phyloP scores from a whole-genome alignment of 768 basidiomycete genomes.

The Lepiota subincarnata region DNA sequence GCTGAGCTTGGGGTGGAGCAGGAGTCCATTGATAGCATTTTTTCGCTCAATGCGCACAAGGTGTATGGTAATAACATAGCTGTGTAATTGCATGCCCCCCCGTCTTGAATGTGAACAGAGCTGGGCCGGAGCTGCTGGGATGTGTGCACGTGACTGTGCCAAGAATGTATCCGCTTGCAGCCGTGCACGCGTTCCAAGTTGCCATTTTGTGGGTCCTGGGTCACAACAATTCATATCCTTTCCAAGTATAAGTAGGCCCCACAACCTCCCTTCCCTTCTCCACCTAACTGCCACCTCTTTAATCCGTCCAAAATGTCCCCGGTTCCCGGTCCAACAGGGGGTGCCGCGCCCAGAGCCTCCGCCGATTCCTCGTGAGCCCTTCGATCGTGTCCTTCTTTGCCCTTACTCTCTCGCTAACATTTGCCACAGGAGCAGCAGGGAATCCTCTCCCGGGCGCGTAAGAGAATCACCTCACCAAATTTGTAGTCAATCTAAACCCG shows the following conservation, averaged over 20 bases:
- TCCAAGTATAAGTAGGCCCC: conserved; percentile 1
- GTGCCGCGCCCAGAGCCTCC: conserved; percentile 6
- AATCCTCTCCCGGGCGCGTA: conserved; percentile 48
- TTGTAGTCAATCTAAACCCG: neutral
- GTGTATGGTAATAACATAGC: conserved; percentile 33
- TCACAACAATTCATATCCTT: conserved; percentile 3
- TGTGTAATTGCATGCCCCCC: neutral
- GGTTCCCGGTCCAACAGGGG: conserved; percentile 5
- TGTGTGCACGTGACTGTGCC: conserved; percentile 10
- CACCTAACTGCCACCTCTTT: neutral
- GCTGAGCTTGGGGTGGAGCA: conserved; percentile 79
- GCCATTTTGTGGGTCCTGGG: conserved; percentile 10
- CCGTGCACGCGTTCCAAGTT: neutral
- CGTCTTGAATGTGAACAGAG: too few relatives aligned
- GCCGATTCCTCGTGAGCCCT: conserved; percentile 31
- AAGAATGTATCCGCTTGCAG: neutral
- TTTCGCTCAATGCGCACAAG: conserved; percentile 46
- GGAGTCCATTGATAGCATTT: conserved; percentile 71
- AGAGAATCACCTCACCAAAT: conserved; percentile 17
- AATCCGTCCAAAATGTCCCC: neutral
- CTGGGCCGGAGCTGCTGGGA: conserved; percentile 7
- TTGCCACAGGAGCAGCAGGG: conserved; percentile 48
- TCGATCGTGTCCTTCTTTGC: neutral
- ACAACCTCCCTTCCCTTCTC: neutral
- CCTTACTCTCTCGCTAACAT: neutral